Conservation (phyloP, 164 flowering plant genomes). For the Nelumbo lutea region DNA sequence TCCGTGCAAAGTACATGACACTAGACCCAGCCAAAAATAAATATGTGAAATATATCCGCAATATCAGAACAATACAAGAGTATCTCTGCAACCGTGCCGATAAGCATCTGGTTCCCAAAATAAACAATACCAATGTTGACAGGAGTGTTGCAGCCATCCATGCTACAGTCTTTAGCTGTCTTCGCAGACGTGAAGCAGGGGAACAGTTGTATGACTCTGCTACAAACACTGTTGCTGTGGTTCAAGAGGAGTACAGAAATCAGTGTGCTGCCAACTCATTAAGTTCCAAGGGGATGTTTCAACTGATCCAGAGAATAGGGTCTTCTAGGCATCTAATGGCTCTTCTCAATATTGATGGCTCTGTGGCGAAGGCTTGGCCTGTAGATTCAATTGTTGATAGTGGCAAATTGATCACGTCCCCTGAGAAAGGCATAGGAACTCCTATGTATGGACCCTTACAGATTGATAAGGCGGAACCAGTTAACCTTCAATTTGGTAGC, state of each 20-base stretch:
- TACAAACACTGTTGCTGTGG: constrained; percentile 53
- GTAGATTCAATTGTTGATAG: constrained; percentile 31
- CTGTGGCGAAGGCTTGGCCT: constrained; percentile 86
- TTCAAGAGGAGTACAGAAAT: constrained; percentile 68
- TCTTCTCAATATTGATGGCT: constrained; percentile 65
- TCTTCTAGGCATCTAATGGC: constrained; percentile 72
- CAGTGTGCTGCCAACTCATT: constrained; percentile 68
- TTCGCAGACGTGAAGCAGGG: constrained; percentile 61
- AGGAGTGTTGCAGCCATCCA: constrained; percentile 83
- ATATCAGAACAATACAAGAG: constrained; percentile 77
- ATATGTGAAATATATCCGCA: constrained; percentile 74
- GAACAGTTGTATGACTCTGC: constrained; percentile 54
- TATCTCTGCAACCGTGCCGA: constrained; percentile 76
- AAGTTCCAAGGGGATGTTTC: constrained; percentile 79
- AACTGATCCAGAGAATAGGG: constrained; percentile 70
- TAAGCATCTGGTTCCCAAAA: constrained; percentile 79
- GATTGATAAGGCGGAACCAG: constrained; percentile 54
- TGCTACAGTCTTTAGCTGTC: constrained; percentile 79
- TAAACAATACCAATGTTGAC: constrained; percentile 83
- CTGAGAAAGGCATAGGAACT: constrained; percentile 34
- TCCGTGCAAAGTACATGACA: constrained; percentile 88
- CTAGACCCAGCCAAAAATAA: constrained; percentile 79
- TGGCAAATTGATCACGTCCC: constrained; percentile 21
- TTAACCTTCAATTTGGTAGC: constrained; percentile 74
- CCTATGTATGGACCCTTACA: constrained; percentile 55